A percentile compares a stretch with the other conserved stretches of the same genome.
phyloP scores from a whole-genome alignment of 495 filamentous ascomycete genomes.

The Penicillium coprophilum region DNA sequence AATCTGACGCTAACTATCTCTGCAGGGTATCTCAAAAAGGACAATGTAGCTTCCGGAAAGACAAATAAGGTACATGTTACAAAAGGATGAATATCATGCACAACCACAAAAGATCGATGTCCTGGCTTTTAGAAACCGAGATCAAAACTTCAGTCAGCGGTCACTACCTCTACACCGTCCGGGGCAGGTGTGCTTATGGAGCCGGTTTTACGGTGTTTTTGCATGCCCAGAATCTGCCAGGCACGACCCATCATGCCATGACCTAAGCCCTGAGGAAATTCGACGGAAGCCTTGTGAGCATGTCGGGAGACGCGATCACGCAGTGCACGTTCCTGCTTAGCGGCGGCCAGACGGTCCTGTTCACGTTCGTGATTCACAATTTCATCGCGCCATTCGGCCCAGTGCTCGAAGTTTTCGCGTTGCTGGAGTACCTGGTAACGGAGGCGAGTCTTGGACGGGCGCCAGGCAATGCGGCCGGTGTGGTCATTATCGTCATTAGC shows the following conservation, averaged over 20 bases:
- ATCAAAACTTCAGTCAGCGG: slow-evolving; percentile 16
- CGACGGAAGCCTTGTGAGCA: slow-evolving; percentile 33
- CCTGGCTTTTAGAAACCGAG: background rate
- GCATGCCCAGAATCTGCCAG: slow-evolving; percentile 48
- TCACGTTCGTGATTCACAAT: slow-evolving; percentile 49
- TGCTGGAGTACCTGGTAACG: slow-evolving; percentile 60
- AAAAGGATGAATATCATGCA: slow-evolving; percentile 6
- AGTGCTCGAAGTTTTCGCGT: slow-evolving; percentile 60
- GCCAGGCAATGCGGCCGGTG: slow-evolving; percentile 58
- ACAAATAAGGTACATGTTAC: slow-evolving; percentile 10
- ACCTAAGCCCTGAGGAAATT: slow-evolving; percentile 36
- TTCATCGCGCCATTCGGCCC: slow-evolving; percentile 60
- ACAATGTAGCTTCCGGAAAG: slow-evolving; percentile 14
- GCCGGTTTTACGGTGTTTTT: slow-evolving; percentile 33
- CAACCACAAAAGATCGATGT: background rate
- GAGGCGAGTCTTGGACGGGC: slow-evolving; percentile 57
- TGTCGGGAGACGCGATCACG: slow-evolving; percentile 30
- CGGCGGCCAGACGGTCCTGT: slow-evolving; percentile 39
- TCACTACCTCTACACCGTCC: slow-evolving; percentile 28
- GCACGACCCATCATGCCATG: slow-evolving; percentile 49
- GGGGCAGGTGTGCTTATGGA: slow-evolving; percentile 15
- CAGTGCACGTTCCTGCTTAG: slow-evolving; percentile 37
- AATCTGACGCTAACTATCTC: slow-evolving; percentile 6
- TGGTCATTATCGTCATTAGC: slow-evolving; percentile 22
- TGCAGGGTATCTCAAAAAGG: slow-evolving; percentile 13